These are phyloP conservation scores for Talaromyces marneffei DNA, from an alignment of 2,329 filamentous ascomycete species.

Conservation along the genomic window DNA sequence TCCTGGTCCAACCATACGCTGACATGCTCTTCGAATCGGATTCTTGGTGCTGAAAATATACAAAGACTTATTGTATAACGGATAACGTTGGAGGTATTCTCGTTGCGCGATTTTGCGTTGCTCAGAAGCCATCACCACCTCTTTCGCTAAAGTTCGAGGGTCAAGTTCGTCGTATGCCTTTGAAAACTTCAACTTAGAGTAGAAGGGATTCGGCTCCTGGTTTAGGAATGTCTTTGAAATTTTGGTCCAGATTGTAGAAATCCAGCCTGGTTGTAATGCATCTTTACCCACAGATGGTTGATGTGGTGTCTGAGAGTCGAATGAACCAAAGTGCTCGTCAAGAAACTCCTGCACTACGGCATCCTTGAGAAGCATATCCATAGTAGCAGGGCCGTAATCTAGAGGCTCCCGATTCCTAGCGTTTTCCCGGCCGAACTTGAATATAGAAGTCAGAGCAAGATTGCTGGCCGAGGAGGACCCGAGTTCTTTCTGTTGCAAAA, in stretches of 20 bases:
- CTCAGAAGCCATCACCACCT: constrained; percentile 78
- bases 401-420: constrained; percentile 68
- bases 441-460: constrained; percentile 55
- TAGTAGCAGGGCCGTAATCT: constrained; percentile 83
- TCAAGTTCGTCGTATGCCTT: constrained; percentile 72
- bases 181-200: constrained; percentile 69
- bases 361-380: constrained; percentile 95
- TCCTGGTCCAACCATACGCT: constrained; percentile 84
- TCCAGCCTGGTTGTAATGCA: constrained; percentile 49
- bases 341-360: constrained; percentile 92
- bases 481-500: constrained; percentile 84
- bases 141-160: constrained; percentile 79
- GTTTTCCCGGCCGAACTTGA: constrained; percentile 57
- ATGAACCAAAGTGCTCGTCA: constrained; percentile 55
- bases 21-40: constrained; percentile 73
- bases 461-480: constrained; percentile 63
- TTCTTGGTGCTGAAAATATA: constrained; percentile 79
- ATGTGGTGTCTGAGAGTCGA: neutral
- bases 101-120: constrained; percentile 81
- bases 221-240: constrained; percentile 53
- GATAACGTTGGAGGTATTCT: constrained; percentile 80
- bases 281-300: neutral
- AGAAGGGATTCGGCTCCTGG: constrained; percentile 88
- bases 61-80: constrained; percentile 85
- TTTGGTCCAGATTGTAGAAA: constrained; percentile 58